A percentile compares a stretch with the other conserved stretches of the same genome.
phyloP scores from a whole-genome alignment of 768 basidiomycete genomes.

The Termitomyces sp. region DNA sequence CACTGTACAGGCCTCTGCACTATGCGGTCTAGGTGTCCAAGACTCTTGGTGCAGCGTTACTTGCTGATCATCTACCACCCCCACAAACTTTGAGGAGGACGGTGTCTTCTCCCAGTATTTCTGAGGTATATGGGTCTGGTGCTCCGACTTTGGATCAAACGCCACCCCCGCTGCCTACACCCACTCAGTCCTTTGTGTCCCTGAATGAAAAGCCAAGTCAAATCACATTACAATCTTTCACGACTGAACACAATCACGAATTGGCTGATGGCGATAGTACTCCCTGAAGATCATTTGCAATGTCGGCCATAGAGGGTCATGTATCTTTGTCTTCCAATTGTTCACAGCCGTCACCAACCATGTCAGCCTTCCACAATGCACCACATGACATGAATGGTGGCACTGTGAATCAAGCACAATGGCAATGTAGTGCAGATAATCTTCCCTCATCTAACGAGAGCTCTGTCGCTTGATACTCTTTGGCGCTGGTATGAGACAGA shows the following conservation, averaged over 20 bases:
- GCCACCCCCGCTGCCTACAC: conserved; percentile 33
- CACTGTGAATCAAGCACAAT: conserved; percentile 20
- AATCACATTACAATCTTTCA: conserved; percentile 23
- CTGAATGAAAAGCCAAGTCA: conserved; percentile 18
- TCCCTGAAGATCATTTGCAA: conserved; percentile 42
- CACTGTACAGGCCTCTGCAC: conserved; percentile 67
- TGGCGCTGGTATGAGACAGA: conserved; percentile 81
- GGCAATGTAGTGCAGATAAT: conserved; percentile 21
- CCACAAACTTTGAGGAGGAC: conserved; percentile 41
- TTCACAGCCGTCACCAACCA: conserved; percentile 68
- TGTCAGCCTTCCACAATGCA: conserved; percentile 74
- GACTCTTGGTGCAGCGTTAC: conserved; percentile 71
- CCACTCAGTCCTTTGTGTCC: conserved; percentile 19
- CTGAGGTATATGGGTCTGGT: conserved; percentile 35
- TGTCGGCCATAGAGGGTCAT: conserved; percentile 44
- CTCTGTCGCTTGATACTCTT: conserved; percentile 41
- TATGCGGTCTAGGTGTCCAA: conserved; percentile 66
- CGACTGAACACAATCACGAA: conserved; percentile 39
- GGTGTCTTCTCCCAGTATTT: conserved; percentile 49
- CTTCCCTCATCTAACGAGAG: conserved; percentile 17
- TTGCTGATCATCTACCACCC: conserved; percentile 71
- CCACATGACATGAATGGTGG: conserved; percentile 23
- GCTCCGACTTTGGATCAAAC: conserved; percentile 25
- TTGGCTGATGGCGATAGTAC: conserved; percentile 24
- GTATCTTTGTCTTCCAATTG: conserved; percentile 57